Conservation (phyloP, 768 basidiomycete genomes). For the Phylloporus scabripes region DNA sequence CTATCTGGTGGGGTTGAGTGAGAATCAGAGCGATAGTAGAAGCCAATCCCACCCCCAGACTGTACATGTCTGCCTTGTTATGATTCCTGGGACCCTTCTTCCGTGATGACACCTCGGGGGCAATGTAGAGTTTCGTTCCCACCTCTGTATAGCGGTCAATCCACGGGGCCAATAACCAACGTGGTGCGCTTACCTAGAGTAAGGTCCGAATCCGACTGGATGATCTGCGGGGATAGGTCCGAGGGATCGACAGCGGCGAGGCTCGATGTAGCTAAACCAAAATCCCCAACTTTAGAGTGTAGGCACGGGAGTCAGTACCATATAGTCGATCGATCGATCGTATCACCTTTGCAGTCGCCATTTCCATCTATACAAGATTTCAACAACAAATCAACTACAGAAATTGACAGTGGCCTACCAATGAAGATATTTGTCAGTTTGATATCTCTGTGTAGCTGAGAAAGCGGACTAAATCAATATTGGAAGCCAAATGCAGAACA, state of each 20-base stretch:
- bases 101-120: conserved; percentile 77
- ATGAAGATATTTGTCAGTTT: conserved; percentile 94
- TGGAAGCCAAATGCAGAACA: background rate
- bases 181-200: conserved; percentile 51
- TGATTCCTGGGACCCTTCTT: conserved; percentile 66
- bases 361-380: conserved; percentile 52
- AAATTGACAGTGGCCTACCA: conserved; percentile 40
- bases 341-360: conserved; percentile 75
- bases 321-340: background rate
- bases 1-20: conserved; percentile 49
- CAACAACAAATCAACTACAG: background rate
- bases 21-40: background rate
- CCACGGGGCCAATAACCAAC: background rate
- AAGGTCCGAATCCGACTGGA: conserved; percentile 57
- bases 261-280: conserved; percentile 84
- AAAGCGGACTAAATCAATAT: conserved; percentile 22
- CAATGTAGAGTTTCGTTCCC: conserved; percentile 88
- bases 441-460: conserved; percentile 78
- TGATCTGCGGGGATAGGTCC: conserved; percentile 46
- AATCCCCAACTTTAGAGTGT: conserved; percentile 70
- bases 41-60: conserved; percentile 64
- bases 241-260: conserved; percentile 74
- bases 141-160: conserved; percentile 51
- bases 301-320: background rate
- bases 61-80: conserved; percentile 91